Evolutionary conservation across 805 yeast species (phyloP), one percentile per base, ranked within the genome.

Genomic region (Yarrowia bubula): DNA sequence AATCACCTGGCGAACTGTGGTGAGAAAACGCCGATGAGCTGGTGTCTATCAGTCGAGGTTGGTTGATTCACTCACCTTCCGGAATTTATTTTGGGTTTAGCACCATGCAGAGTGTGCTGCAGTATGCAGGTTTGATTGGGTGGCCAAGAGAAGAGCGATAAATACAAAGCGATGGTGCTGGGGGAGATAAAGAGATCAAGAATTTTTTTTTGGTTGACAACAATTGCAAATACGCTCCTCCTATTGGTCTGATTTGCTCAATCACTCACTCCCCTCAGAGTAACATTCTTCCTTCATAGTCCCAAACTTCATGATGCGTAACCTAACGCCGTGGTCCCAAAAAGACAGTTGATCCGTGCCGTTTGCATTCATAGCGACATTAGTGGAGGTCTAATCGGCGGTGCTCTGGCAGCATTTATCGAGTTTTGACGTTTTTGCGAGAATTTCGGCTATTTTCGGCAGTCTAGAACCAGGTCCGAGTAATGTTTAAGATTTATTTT

Each of bases 71-170:
- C 38, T 13, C 32, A 18, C 31, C 14, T 4, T 11, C 63, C 28
- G 39, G 50, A 28, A 57, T 57, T 57, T 42, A 58, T 42, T 42
- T 55, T 18, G 17, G 14, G 42, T 58, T 58, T 33, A n/a, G 28
- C 3, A n/a, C 41, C 46, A 55, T 39, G 47, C 61, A 41, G 18
- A 15, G 46, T 41, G 38, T 55, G 47, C 61, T 55, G 61, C 61
- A 55, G 61, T 13, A 41, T 55, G 61, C 61, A 41, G 37, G 38
- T 18, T 35, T 44, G 42, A 43, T 44, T 43, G 64, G 64, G 44
- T 46, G 44, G 28, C 15, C 41, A 13, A 47, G 55, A 18, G 39
- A 48, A 33, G 32, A 17, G 17, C 1, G 14, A 11, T 15, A 47
- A 47, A 32, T 15, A 32, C 15, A 6, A 13, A 33, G 53, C 13